Evolutionary conservation across 176 grass and related monocot genomes (phyloP).

Genomic region (Leersia perrieri): DNA sequence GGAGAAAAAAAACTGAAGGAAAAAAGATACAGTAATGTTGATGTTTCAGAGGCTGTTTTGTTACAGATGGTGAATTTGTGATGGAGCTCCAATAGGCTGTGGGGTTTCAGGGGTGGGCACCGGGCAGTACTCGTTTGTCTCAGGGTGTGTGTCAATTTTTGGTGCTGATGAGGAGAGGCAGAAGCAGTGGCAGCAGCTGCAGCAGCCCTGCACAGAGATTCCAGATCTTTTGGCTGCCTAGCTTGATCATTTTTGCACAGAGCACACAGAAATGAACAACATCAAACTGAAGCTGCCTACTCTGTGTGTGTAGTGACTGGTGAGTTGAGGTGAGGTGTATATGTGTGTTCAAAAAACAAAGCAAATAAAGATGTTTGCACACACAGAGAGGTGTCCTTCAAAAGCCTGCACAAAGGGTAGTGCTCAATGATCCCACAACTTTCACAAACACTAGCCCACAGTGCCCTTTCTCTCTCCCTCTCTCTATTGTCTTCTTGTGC

Average conservation of each 20-base stretch:
- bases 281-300: not conserved
- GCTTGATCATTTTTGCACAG: constrained; percentile 50
- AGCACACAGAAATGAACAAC: not conserved
- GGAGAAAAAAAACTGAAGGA: too few relatives aligned
- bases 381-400: not conserved
- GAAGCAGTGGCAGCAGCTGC: constrained; percentile 37
- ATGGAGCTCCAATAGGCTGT: not conserved
- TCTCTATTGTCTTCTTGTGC: not conserved
- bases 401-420: constrained; percentile 38
- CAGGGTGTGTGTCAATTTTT: constrained; percentile 9
- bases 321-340: not conserved
- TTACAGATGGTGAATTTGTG: not conserved
- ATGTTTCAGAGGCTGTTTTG: not conserved
- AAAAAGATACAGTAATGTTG: too few relatives aligned
- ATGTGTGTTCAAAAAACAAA: not conserved
- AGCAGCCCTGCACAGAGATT: constrained; percentile 41
- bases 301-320: not conserved
- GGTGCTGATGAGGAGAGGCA: constrained; percentile 6
- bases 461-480: not conserved
- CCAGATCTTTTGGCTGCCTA: constrained; percentile 44
- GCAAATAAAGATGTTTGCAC: not conserved
- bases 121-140: constrained; percentile 5
- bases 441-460: not conserved
- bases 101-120: too few relatives aligned
- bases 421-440: constrained; percentile 16